phyloP scores from a whole-genome alignment of 306 rosid species.

The Lagenaria siceraria region DNA sequence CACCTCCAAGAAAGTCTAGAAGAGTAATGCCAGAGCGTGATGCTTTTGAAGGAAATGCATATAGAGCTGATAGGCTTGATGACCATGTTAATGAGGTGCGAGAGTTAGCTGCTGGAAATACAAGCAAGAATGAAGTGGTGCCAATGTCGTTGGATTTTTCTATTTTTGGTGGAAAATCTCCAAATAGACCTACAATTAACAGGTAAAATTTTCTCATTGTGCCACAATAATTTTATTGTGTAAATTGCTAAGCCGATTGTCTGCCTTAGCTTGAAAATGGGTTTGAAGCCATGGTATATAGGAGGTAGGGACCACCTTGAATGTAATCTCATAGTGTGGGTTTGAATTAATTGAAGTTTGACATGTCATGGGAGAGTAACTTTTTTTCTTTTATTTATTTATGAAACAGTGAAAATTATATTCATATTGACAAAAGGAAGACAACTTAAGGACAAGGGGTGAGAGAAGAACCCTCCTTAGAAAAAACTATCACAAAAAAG shows the following conservation, averaged over 20 bases:
- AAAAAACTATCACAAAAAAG: not conserved
- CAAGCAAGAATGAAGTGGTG: slow-evolving; percentile 50
- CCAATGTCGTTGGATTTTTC: slow-evolving; percentile 88
- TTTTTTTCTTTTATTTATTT: too few relatives aligned
- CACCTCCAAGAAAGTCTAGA: slow-evolving; percentile 91
- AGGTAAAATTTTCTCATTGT: slow-evolving; percentile 34
- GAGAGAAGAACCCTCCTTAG: not conserved
- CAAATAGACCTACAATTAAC: slow-evolving; percentile 87
- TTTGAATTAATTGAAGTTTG: not conserved
- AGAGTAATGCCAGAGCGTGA: slow-evolving; percentile 86
- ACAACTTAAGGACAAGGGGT: not conserved
- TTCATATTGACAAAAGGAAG: too few relatives aligned
- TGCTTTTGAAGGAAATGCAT: slow-evolving; percentile 52
- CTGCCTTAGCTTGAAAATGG: not conserved
- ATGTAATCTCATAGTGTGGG: not conserved
- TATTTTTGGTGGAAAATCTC: slow-evolving; percentile 74
- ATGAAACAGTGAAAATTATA: too few relatives aligned
- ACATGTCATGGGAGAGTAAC: not conserved
- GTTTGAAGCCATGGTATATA: not conserved
- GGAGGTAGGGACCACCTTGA: not conserved
- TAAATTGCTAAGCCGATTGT: not conserved
- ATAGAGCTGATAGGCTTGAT: slow-evolving; percentile 36
- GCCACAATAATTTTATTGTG: not conserved
- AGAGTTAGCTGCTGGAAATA: slow-evolving; percentile 47
- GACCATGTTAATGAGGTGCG: slow-evolving; percentile 34